These are phyloP conservation scores for Murraya koenigii DNA, from an alignment of 345 rosid genomes.

Conservation along the genomic window DNA sequence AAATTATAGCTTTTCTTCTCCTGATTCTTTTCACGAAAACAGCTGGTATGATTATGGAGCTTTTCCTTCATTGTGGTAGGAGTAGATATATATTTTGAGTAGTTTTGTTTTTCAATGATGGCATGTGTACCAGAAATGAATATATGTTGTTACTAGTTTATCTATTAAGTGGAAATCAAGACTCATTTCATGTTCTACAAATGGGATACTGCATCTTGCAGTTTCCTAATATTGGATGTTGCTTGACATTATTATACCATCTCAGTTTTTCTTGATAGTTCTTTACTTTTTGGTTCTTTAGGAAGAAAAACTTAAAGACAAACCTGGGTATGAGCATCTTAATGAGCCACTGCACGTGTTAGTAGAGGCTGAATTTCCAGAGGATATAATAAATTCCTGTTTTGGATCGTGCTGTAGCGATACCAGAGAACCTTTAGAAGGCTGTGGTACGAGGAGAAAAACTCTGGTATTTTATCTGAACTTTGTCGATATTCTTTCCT, in stretches of 20 bases:
- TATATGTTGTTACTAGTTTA: background rate
- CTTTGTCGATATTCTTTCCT: background rate
- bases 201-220: background rate
- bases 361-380: slow-evolving; percentile 92
- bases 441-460: slow-evolving; percentile 61
- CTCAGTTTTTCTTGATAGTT: slow-evolving; percentile 7
- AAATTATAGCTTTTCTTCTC: background rate
- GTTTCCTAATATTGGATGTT: no score
- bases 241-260: background rate
- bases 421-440: slow-evolving; percentile 72
- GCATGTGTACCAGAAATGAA: background rate
- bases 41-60: background rate
- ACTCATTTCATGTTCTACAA: background rate
- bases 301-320: slow-evolving; percentile 92
- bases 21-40: background rate
- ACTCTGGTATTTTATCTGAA: background rate
- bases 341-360: slow-evolving; percentile 80
- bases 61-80: background rate
- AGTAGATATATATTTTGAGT: background rate
- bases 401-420: slow-evolving; percentile 64
- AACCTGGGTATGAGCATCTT: slow-evolving; percentile 93
- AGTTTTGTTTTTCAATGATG: background rate
- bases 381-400: slow-evolving; percentile 64
- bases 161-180: no score
- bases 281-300: slow-evolving; percentile 15